phyloP scores from a whole-genome alignment of 2,329 filamentous ascomycete species.

The Macrophomina pseudophaseolina region DNA sequence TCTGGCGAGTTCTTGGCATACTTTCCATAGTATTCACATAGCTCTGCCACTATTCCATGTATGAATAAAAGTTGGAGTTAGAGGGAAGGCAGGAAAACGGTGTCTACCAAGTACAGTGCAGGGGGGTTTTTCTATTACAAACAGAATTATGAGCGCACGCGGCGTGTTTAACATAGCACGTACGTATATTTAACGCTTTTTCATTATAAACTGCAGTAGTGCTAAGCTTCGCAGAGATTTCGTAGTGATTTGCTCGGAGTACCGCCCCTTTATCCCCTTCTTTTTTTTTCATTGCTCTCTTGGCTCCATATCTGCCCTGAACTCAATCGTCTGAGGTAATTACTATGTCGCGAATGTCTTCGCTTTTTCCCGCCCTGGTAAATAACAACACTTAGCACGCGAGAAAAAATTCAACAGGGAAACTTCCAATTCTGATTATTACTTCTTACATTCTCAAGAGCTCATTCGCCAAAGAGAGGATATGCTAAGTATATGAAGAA shows the following conservation, averaged over 20 bases:
- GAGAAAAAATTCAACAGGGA: too few relatives aligned
- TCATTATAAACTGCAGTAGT: not conserved
- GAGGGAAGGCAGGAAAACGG: conserved; percentile 1
- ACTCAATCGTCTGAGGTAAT: too few relatives aligned
- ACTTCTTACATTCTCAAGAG: not conserved
- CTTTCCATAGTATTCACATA: not conserved
- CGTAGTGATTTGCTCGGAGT: not conserved
- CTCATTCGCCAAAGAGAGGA: too few relatives aligned
- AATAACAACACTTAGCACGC: too few relatives aligned
- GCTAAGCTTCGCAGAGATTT: conserved; percentile 1
- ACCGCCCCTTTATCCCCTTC: too few relatives aligned
- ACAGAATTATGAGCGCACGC: conserved; percentile 3
- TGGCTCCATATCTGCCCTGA: too few relatives aligned
- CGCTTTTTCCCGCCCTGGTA: too few relatives aligned
- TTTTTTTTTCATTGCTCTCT: too few relatives aligned
- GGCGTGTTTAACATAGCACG: not conserved
- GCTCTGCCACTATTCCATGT: conserved; percentile 6
- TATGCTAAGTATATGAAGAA: not conserved
- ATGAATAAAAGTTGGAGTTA: conserved; percentile 27
- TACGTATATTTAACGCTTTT: not conserved
- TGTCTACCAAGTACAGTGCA: conserved; percentile 1
- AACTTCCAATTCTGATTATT: not conserved
- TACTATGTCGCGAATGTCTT: too few relatives aligned
- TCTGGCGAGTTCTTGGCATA: not conserved
- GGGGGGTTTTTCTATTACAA: not conserved